Evolutionary conservation across 768 basidiomycete genomes (phyloP), one percentile per base, ranked within the genome.

Genomic region (Pleurotus tuoliensis): DNA sequence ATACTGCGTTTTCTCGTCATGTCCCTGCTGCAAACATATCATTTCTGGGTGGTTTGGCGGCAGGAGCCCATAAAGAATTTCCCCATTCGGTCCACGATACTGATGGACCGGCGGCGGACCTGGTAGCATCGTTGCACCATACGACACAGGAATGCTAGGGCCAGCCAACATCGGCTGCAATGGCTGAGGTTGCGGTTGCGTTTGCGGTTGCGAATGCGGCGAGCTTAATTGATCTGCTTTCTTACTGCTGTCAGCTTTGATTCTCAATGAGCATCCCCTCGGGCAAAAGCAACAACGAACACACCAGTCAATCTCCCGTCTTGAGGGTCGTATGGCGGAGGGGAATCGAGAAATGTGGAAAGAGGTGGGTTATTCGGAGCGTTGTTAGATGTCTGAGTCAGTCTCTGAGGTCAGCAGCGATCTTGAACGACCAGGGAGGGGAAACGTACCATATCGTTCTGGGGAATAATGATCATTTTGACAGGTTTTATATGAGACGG

Each of bases 31-130:
- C n/a, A 93, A 69, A 63, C 92, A 94, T 25, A 88, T 63, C 91
- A 92, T 93, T 70, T 90, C 83, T 0, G 90, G 92, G 64, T 93
- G 87, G 57, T 81, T 76, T 1, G 92, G 92, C 0, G 91, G 87
- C 2, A 90, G 73, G 3, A 86, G 67, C 0, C 91, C 51, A 13
- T 40, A 53, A 4, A 53, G 15, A 7, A 53, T 41, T 13, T 53
- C 51, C 6, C 51, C 51, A 12, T 16, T 22, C 1, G 87, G 85
- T 67, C 88, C 82, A 54, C 80, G 69, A 67, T 91, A 92, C 70
- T 87, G 81, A 66, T 86, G 88, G 4, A 91, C 75, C 3, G 72
- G 77, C 6, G 85, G 82, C 45, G 75, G 30, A 3, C 30, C 62
- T 4, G 48, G 11, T 40, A 39, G 37, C 37, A 53, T 41, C 8